Evolutionary conservation across 345 rosid genomes (phyloP).

Genomic region (Xanthoceras sorbifolium): DNA sequence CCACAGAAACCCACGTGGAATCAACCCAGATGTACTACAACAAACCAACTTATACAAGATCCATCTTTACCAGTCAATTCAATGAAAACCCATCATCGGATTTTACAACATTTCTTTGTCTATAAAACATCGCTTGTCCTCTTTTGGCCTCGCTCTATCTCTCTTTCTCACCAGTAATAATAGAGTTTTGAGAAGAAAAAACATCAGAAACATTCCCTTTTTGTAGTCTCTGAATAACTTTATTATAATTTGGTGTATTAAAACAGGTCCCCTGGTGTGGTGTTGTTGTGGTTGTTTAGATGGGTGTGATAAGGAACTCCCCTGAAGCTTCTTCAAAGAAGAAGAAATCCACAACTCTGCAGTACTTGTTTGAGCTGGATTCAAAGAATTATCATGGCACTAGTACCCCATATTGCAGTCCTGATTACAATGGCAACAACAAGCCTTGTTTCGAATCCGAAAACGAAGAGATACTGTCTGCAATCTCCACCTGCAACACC

Average conservation of each 20-base stretch:
- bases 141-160: conserved; percentile 29
- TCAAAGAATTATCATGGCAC: conserved; percentile 11
- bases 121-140: conserved; percentile 32
- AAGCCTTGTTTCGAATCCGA: conserved; percentile 24
- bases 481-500: conserved; percentile 38
- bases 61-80: background rate
- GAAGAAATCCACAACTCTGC: conserved; percentile 38
- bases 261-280: background rate
- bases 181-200: conserved; percentile 10
- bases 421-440: conserved; percentile 17
- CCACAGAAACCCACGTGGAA: conserved; percentile 33
- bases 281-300: conserved; percentile 5
- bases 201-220: conserved; percentile 17
- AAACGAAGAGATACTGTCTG: conserved; percentile 37
- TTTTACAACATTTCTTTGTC: conserved; percentile 34
- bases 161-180: too few relatives aligned
- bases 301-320: conserved; percentile 42
- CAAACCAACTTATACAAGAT: conserved; percentile 21
- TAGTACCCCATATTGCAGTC: conserved; percentile 14
- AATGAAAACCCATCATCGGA: conserved; percentile 31
- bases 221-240: background rate
- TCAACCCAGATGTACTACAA: conserved; percentile 20
- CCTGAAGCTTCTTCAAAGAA: conserved; percentile 37
- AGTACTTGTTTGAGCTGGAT: conserved; percentile 45
- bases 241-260: background rate